phyloP scores from a whole-genome alignment of 116 monocot genomes.

The Phalaenopsis hybrid region DNA sequence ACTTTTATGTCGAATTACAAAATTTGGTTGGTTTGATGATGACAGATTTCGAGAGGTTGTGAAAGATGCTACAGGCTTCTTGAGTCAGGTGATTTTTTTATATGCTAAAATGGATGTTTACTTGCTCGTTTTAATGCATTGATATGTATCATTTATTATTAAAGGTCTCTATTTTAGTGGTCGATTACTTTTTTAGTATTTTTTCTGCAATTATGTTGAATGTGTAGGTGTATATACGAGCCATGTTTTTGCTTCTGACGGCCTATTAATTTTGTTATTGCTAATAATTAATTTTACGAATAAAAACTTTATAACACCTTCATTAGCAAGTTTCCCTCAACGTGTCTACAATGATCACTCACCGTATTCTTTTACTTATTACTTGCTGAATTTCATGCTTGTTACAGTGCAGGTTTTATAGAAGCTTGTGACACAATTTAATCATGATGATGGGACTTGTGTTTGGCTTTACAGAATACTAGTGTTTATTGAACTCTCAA shows the following conservation, averaged over 20 bases:
- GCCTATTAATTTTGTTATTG: background rate
- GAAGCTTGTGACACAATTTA: background rate
- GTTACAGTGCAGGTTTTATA: background rate
- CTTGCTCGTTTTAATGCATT: background rate
- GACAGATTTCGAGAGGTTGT: slow-evolving; percentile 87
- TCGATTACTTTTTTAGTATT: background rate
- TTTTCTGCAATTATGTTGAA: background rate
- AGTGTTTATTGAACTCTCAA: background rate
- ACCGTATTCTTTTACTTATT: background rate
- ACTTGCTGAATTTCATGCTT: background rate
- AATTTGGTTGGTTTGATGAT: slow-evolving; percentile 99
- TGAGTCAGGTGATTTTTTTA: slow-evolving; percentile 60
- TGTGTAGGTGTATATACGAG: background rate
- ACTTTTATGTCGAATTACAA: slow-evolving; percentile 92
- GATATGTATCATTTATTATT: background rate
- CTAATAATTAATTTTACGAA: background rate
- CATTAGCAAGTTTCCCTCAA: background rate
- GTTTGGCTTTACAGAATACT: background rate
- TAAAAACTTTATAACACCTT: background rate
- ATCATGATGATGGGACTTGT: background rate
- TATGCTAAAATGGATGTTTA: background rate
- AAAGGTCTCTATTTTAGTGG: background rate
- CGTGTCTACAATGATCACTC: background rate
- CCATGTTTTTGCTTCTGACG: background rate
- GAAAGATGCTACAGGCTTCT: slow-evolving; percentile 72